Evolutionary conservation across 192 early-diverging fungal species (phyloP), one percentile per base, ranked within the genome.

Genomic region (Coemansia sp.): DNA sequence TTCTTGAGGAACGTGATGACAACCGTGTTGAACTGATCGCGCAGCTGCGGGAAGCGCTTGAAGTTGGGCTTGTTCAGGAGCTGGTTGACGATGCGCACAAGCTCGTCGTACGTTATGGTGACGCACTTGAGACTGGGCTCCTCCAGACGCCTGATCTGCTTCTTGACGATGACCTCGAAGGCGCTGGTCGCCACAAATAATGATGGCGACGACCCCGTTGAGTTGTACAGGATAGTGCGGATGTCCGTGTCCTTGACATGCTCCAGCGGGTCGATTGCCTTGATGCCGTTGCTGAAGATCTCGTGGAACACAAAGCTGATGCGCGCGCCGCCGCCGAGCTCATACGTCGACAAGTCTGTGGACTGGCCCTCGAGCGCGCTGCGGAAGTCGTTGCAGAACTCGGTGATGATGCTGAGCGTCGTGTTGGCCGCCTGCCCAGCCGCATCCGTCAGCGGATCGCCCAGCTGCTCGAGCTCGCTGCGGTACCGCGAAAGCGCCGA

Each of bases 301-400:
- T 99, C 98, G 79, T 99, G 96, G 81, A 99, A 98, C 8, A 99
- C 98, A 88, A 95, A 99, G 64, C 89, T 91, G 61, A 99, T 96
- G 80, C 98, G 94, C 15, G 98, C 98, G 66, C 98, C 98, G 66
- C 98, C 98, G 61, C 91, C 91, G 8, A 99, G 84, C 78, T 99
- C 98, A 71, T 92, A 92, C 31, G 90, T 90, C 7, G 95, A 93
- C 43, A 99, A 85, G 49, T 99, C 96, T 31, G 92, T 89, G 2
- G 96, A 94, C 61, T 94, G 96, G 77, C 98, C 98, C 66, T 95
- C 95, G 42, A 99, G 90, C 30, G 97, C 87, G 8, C 93, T 91
- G 60, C 94, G 90, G 84, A 98, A 99, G 75, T 99, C 96, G 63
- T 86, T 94, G 68, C 92, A 94, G 70, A 99, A 99, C 78, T 99